Percentiles rank a stretch among this genome's conserved stretches.
These are phyloP conservation scores for Linderina pennispora DNA, from an alignment of 192 early-diverging fungal genomes.

Conservation along the genomic window DNA sequence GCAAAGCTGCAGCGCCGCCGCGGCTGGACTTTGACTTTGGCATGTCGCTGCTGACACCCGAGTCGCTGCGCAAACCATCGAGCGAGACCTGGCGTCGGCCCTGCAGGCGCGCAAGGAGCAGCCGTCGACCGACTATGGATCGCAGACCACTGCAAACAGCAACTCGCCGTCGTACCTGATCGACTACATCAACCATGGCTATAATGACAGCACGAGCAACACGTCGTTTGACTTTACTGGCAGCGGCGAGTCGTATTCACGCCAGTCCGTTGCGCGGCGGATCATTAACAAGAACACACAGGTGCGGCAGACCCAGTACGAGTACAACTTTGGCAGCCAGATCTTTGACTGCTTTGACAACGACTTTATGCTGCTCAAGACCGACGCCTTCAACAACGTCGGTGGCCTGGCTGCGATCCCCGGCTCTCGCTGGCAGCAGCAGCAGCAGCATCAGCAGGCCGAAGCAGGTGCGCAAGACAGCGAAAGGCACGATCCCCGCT, in stretches of 20 bases:
- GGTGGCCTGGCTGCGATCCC: not conserved
- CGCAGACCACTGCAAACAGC: not conserved
- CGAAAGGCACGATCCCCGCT: not conserved
- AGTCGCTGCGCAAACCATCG: constrained; percentile 19
- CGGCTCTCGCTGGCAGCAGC: not conserved
- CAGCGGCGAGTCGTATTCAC: not conserved
- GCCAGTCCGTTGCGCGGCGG: constrained; percentile 16
- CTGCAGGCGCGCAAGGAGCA: too few species aligned
- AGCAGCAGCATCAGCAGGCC: constrained; percentile 10
- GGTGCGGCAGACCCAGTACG: constrained; percentile 42
- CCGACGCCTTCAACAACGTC: constrained; percentile 26
- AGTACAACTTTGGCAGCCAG: constrained; percentile 46
- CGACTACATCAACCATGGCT: constrained; percentile 44
- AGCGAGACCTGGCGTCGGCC: too few species aligned
- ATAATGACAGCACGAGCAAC: constrained; percentile 10
- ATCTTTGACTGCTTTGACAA: constrained; percentile 42
- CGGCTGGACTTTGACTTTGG: constrained; percentile 40
- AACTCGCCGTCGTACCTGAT: constrained; percentile 17
- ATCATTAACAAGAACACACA: constrained; percentile 37
- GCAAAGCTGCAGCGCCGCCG: too few species aligned
- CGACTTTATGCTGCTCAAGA: constrained; percentile 35
- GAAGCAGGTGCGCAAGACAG: constrained; percentile 6
- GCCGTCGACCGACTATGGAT: too few species aligned
- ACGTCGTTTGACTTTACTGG: too few species aligned
- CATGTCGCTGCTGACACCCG: constrained; percentile 31